Evolutionary conservation across 148 eudicot species (phyloP).

Genomic region (Linanthus parryae): DNA sequence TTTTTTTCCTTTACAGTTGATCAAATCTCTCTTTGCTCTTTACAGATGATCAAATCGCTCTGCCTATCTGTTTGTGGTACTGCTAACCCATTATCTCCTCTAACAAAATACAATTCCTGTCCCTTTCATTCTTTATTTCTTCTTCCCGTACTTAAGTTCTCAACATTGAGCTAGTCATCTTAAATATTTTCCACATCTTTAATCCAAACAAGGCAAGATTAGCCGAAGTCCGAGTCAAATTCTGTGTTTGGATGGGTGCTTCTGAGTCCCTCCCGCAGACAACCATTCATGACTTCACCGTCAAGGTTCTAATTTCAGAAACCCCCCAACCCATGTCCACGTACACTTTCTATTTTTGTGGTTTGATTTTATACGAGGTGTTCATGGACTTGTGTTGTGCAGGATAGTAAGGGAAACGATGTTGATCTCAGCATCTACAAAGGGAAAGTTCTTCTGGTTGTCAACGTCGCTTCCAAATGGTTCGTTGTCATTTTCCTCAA

Average conservation of each 20-base stretch:
- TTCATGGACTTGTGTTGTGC: conserved; percentile 8
- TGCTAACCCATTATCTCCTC: no score
- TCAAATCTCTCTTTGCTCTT: no score
- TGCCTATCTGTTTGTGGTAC: no score
- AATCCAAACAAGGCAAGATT: no score
- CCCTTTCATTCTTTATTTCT: no score
- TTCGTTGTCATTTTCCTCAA: conserved; percentile 9
- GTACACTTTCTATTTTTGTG: background rate
- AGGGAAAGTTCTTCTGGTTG: conserved; percentile 80
- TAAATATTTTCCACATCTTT: no score
- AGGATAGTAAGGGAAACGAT: conserved; percentile 63
- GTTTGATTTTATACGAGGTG: background rate
- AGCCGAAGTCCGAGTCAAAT: no score
- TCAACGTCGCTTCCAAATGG: conserved; percentile 98
- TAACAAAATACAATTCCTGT: no score
- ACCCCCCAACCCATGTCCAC: background rate
- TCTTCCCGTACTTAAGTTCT: no score
- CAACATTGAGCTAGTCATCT: no score
- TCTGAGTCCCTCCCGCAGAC: conserved; percentile 15
- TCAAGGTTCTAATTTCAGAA: conserved; percentile 1
- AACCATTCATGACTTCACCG: conserved; percentile 11
- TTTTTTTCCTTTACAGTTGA: no score
- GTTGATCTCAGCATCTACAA: conserved; percentile 70
- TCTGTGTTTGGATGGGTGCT: conserved; percentile 24
- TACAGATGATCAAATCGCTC: no score